phyloP scores from a whole-genome alignment of 768 basidiomycete species.

The Symmetrospora coprosmae region DNA sequence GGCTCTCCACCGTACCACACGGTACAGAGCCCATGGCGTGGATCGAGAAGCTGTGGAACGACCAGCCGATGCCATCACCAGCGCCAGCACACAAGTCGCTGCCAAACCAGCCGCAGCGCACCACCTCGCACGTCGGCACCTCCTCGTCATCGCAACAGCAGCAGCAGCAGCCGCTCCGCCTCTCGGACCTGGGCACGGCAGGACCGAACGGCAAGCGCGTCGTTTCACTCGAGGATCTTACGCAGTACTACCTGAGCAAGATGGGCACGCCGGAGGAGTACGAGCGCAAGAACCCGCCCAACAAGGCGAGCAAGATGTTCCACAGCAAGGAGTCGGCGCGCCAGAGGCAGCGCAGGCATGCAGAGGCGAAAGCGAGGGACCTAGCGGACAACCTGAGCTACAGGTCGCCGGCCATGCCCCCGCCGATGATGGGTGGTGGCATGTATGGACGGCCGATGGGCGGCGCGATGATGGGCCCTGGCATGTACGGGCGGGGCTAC shows the following conservation, averaged over 20 bases:
- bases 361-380: conserved; percentile 8
- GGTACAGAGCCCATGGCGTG: conserved; percentile 6
- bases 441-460: no score
- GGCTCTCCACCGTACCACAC: not conserved
- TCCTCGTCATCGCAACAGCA: no score
- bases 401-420: conserved; percentile 2
- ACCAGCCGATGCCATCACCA: not conserved
- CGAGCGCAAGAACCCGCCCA: conserved; percentile 7
- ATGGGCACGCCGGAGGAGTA: conserved; percentile 21
- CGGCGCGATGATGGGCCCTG: no score
- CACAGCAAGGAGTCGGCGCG: conserved; percentile 13
- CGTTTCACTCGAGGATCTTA: conserved; percentile 15
- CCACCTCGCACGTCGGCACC: no score
- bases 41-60: conserved; percentile 4
- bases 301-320: conserved; percentile 5
- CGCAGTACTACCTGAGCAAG: conserved; percentile 4
- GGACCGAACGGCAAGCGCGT: not conserved
- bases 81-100: not conserved
- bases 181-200: conserved; percentile 5
- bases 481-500: no score
- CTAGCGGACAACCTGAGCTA: conserved; percentile 2
- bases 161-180: not conserved
- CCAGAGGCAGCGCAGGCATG: conserved; percentile 12
- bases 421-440: no score
- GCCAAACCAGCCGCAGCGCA: no score